Base-by-base conservation (phyloP, 1,284 basidiomycete genomes). In the Lentinus polychrous region DNA sequence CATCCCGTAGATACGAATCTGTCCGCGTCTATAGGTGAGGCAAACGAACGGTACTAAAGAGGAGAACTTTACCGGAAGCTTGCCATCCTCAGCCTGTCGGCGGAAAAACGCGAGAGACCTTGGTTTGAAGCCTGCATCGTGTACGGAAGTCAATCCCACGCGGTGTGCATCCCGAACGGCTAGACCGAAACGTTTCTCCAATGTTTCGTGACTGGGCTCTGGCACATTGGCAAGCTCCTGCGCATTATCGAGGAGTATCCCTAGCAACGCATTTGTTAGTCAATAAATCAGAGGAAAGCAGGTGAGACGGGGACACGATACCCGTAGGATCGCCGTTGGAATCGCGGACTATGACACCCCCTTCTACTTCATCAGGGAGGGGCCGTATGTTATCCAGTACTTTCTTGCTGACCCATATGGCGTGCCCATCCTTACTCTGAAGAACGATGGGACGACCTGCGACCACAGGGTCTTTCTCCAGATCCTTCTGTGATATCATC, bases 391-490 rank as follows among this genome's bases (percentile, higher is more conserved):
- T 58, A 43, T 76, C 67, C 4, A 94, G 67, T 1, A 85, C 75
- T 40, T 64, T 70, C 14, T 70, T 66, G 14, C 88, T 91, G 4
- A 93, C 81, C 93, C 93, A 96, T 3, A 90, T 70, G 0, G 91
- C 91, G 66, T 95, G 93, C 6, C 86, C 85, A 62, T 96, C 93
- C 54, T 94, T 90, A 62, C 89, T 83, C 56, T 87, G 81, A 12
- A 94, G 73, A 8, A 86, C 71, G 42, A 94, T 79, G 0, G 79
- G 81, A 15, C 87, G 75, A 14, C 81, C 84, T 45, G 69, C 67
- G 20, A 94, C 71, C 10, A 86, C 57, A 3, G 80, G 76, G 52
- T 91, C 87, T 1, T 65, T 65, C 32, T 92, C 89, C 1, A 94
- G 69, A 57, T 87, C 85, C 3, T 72, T 75, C 90, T 92, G 52